These are phyloP conservation scores for Epicoccum sorghinum DNA, from an alignment of 2,329 filamentous ascomycete genomes.

Conservation along the genomic window DNA sequence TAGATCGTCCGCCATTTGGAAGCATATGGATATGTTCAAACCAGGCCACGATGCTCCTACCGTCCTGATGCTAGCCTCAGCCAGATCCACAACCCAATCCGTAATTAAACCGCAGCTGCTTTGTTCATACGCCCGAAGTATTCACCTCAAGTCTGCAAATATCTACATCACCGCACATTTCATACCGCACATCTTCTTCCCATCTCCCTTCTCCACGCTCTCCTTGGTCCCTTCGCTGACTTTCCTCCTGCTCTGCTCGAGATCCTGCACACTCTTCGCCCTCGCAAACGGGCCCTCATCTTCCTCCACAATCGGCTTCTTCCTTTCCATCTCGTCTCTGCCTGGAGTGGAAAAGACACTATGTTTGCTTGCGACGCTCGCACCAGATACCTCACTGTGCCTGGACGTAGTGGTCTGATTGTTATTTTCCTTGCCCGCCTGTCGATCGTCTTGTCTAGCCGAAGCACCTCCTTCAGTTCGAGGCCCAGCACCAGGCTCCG, in stretches of 20 bases:
- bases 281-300: conserved; percentile 34
- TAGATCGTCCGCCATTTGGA: too few relatives aligned
- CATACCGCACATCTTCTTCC: conserved; percentile 3
- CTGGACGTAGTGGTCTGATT: conserved; percentile 1
- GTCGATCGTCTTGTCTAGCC: not conserved
- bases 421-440: not conserved
- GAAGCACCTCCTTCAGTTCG: not conserved
- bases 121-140: not conserved
- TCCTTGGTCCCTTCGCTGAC: conserved; percentile 17
- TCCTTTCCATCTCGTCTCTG: conserved; percentile 41
- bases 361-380: conserved; percentile 8
- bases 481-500: not conserved
- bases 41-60: too few relatives aligned
- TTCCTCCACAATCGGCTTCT: conserved; percentile 27
- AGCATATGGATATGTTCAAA: too few relatives aligned
- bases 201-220: not conserved
- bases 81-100: not conserved
- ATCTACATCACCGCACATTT: conserved; percentile 27
- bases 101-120: not conserved
- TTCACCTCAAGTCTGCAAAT: not conserved
- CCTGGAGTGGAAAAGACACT: conserved; percentile 36
- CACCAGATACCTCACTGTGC: conserved; percentile 8
- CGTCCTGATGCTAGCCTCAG: too few relatives aligned
- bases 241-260: conserved; percentile 22
- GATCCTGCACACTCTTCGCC: conserved; percentile 23